Evolutionary conservation across 2,329 filamentous ascomycete genomes (phyloP).

Genomic region (Dothideomycetidae sp.): DNA sequence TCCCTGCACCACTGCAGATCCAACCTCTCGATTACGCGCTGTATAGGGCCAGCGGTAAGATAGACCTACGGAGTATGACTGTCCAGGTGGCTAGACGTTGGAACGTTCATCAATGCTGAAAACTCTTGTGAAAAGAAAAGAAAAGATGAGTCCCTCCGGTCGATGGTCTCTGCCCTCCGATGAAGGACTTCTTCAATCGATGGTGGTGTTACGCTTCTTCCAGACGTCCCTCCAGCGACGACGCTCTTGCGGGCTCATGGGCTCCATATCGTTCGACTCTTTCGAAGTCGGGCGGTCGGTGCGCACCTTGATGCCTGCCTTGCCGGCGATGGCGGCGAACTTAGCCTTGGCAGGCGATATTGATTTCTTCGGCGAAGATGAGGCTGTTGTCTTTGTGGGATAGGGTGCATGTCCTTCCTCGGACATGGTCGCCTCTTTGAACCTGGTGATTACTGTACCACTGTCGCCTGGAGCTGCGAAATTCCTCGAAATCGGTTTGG

Average conservation of each 20-base stretch:
- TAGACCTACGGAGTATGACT: too few species aligned
- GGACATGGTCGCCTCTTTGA: constrained; percentile 12
- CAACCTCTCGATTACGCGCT: too few species aligned
- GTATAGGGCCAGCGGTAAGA: too few species aligned
- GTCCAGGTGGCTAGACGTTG: too few species aligned
- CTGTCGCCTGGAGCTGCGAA: not conserved
- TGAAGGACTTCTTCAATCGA: too few species aligned
- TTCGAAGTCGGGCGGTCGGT: constrained; percentile 11
- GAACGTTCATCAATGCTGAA: too few species aligned
- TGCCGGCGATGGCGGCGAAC: constrained; percentile 34
- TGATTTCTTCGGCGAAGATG: constrained; percentile 10
- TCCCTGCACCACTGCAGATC: too few species aligned
- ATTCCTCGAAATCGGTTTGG: constrained; percentile 5
- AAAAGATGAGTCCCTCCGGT: too few species aligned
- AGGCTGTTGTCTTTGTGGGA: constrained; percentile 6
- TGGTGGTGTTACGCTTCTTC: constrained; percentile 15
- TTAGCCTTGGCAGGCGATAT: constrained; percentile 31
- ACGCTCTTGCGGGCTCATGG: constrained; percentile 17
- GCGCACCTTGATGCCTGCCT: constrained; percentile 26
- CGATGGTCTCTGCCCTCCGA: too few species aligned
- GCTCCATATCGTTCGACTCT: constrained; percentile 12
- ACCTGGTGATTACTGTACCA: constrained; percentile 4
- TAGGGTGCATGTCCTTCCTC: constrained; percentile 9
- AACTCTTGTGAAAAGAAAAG: too few species aligned
- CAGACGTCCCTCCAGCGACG: constrained; percentile 22